Base-by-base conservation (phyloP, 140 eudicot genomes). In the Oenanthe javanica region DNA sequence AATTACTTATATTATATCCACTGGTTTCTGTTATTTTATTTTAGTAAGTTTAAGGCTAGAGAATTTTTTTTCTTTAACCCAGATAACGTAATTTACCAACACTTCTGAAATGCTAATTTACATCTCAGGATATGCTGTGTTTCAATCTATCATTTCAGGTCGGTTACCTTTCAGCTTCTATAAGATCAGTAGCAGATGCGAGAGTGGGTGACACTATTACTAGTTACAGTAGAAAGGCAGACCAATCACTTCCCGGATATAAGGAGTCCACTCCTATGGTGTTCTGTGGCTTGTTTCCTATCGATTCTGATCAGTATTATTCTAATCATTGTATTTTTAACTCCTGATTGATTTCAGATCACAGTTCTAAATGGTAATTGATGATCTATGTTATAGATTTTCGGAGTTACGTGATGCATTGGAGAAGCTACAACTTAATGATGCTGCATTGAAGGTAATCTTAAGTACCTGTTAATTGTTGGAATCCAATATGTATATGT, bases 131-230 rank as follows among this genome's bases (percentile, higher is more conserved):
- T 45, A 52, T 51, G 14, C 80, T 75, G 51, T 38, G 61, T 80
- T 10, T 8, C 49, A 38, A 9, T 43, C 78, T 78, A n/a, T 52
- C 79, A 63, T 81, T 88, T 78, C 82, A 94, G 98, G 98, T 95
- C 45, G 99, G 99, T 23, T 95, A 95, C 84, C 89, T 95, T 69
- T 92, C 99, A 81, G 99, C 99, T 82, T 92, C 97, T 45, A 87
- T 95, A 79, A 88, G 91, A 85, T 95, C 99, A 61, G 99, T 95
- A 61, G 99, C 97, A 84, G 99, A 95, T 95, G 99, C 99, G 78
- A 92, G 97, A 87, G 99, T 95, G 83, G 99, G 99, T 78, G 99
- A 95, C 86, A 95, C 99, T 57, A 89, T 95, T 75, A 95, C 99
- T 19, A 91, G 88, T 83, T 88, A 86, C 83, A 76, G 82, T 85